Evolutionary conservation across 2,329 filamentous ascomycete genomes (phyloP).

Genomic region (Aureobasidium sp.): DNA sequence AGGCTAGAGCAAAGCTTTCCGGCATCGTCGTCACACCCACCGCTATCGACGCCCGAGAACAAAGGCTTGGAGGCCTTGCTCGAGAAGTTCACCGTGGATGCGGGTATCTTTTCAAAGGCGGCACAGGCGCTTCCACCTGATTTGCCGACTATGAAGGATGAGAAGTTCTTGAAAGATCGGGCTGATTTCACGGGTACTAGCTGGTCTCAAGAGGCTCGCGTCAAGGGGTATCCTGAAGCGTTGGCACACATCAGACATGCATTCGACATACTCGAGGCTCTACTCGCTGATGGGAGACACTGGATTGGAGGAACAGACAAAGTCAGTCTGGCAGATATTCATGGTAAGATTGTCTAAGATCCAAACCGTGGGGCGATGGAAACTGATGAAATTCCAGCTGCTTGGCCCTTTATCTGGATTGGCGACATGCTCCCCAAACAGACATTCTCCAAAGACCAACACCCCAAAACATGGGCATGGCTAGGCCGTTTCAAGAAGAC

Average conservation of each 20-base stretch:
- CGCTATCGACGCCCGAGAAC: slow-evolving; percentile 31
- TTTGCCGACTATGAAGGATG: slow-evolving; percentile 49
- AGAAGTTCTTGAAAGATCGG: slow-evolving; percentile 54
- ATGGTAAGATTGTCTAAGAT: slow-evolving; percentile 27
- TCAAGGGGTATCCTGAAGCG: slow-evolving; percentile 47
- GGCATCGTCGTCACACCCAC: slow-evolving; percentile 20
- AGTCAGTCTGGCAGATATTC: slow-evolving; percentile 59
- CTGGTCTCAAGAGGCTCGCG: slow-evolving; percentile 35
- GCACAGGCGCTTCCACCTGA: slow-evolving; percentile 52
- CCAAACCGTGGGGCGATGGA: not conserved
- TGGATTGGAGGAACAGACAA: slow-evolving; percentile 53
- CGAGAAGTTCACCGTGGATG: slow-evolving; percentile 50
- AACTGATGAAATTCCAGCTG: slow-evolving; percentile 15
- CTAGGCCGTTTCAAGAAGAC: slow-evolving; percentile 52
- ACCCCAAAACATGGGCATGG: slow-evolving; percentile 58
- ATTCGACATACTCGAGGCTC: slow-evolving; percentile 54
- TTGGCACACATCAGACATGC: slow-evolving; percentile 48
- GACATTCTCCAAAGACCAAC: slow-evolving; percentile 45
- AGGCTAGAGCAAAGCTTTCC: slow-evolving; percentile 56
- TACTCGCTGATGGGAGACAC: slow-evolving; percentile 58
- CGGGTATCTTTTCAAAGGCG: slow-evolving; percentile 49
- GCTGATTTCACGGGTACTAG: slow-evolving; percentile 38
- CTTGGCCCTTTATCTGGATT: slow-evolving; percentile 57
- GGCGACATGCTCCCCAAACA: slow-evolving; percentile 48
- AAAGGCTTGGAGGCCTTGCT: slow-evolving; percentile 49